Evolutionary conservation across 2,329 filamentous ascomycete genomes (phyloP).

Genomic region (Alternaria gansuensis): DNA sequence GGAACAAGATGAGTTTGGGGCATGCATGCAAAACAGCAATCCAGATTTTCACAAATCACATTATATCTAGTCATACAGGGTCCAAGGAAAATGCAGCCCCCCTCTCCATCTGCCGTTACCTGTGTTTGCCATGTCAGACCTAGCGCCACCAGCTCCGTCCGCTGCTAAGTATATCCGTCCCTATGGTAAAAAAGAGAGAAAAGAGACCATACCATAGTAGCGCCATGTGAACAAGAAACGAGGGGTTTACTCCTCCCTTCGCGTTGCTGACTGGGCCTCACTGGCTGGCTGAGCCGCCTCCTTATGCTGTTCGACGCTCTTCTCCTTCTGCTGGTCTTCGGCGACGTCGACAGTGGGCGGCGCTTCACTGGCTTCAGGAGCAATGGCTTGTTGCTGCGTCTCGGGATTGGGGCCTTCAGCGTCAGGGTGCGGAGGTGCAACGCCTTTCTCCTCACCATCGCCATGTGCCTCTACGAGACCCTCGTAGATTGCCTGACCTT

Average conservation of each 20-base stretch:
- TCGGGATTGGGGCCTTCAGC: constrained; percentile 66
- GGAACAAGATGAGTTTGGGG: background rate
- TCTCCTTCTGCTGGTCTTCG: constrained; percentile 58
- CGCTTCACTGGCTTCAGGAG: constrained; percentile 52
- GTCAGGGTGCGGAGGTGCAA: constrained; percentile 65
- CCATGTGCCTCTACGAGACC: constrained; percentile 52
- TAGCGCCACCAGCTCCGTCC: constrained; percentile 25
- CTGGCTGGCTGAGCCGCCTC: constrained; percentile 52
- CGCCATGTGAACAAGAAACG: constrained; percentile 9
- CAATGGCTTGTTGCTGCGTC: constrained; percentile 57
- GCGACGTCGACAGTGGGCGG: constrained; percentile 54
- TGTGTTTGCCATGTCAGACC: constrained; percentile 10
- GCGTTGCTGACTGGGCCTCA: constrained; percentile 51
- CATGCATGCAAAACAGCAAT: background rate
- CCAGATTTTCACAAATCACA: constrained; percentile 6
- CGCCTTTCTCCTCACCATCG: constrained; percentile 44
- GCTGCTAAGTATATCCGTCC: constrained; percentile 25
- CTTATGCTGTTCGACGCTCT: constrained; percentile 50
- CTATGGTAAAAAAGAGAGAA: constrained; percentile 28
- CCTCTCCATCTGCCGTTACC: constrained; percentile 10
- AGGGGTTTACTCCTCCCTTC: constrained; percentile 28
- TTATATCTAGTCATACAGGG: constrained; percentile 24
- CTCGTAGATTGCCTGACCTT: constrained; percentile 77
- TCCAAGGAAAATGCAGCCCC: constrained; percentile 10
- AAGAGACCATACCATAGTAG: constrained; percentile 4